A percentile compares a stretch with the other conserved stretches of the same genome.
These are phyloP conservation scores for Polyporus tsugae DNA, from an alignment of 1,284 basidiomycete genomes.

Conservation along the genomic window DNA sequence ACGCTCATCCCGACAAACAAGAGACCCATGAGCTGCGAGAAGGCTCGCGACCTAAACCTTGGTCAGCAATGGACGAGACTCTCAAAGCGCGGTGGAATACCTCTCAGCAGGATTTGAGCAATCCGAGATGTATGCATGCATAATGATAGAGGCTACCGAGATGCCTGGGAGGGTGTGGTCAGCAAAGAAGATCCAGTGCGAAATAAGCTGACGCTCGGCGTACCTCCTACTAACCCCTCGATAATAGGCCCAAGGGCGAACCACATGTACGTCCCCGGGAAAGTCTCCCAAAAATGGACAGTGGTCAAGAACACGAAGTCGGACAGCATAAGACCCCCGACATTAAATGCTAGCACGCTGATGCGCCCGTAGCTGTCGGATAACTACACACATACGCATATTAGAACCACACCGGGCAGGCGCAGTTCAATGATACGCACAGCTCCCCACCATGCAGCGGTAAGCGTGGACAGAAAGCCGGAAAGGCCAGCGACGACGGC, in stretches of 20 bases:
- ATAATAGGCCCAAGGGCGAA: conserved; percentile 72
- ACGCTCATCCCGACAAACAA: conserved; percentile 71
- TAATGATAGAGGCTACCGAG: conserved; percentile 54
- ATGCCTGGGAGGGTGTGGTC: conserved; percentile 48
- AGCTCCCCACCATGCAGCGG: conserved; percentile 85
- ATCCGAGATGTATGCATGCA: conserved; percentile 68
- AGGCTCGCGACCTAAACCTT: conserved; percentile 55
- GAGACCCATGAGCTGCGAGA: conserved; percentile 67
- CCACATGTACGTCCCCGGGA: conserved; percentile 85
- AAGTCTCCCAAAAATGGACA: conserved; percentile 58
- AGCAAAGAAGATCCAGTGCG: not conserved
- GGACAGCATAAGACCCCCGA: conserved; percentile 68
- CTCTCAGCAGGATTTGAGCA: conserved; percentile 57
- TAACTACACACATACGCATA: conserved; percentile 47
- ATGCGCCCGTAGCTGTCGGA: conserved; percentile 83
- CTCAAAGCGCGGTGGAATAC: conserved; percentile 35
- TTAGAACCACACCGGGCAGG: conserved; percentile 3
- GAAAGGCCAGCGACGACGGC: conserved; percentile 66
- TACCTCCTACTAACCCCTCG: conserved; percentile 82
- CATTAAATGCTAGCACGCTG: conserved; percentile 65
- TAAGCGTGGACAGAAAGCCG: conserved; percentile 76
- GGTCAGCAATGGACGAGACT: not conserved
- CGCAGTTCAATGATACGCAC: conserved; percentile 46
- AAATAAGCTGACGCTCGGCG: conserved; percentile 31
- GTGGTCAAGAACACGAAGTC: conserved; percentile 75